Evolutionary conservation across 2,329 filamentous ascomycete species (phyloP), one percentile per base, ranked within the genome.

Genomic region (Paecilomyces fulvus): DNA sequence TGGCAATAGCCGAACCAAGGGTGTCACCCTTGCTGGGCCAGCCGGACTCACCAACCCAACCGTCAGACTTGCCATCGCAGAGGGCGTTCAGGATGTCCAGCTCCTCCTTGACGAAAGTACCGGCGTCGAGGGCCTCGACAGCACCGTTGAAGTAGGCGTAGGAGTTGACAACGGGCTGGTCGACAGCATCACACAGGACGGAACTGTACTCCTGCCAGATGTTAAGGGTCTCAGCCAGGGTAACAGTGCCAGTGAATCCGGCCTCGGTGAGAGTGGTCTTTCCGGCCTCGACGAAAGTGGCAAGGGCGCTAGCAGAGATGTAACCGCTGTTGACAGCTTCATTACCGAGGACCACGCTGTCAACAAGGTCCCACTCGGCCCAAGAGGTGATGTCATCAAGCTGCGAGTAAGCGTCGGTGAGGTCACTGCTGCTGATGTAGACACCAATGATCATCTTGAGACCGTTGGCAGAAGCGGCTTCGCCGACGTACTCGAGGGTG

Each of bases 91-190:
- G 85, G 62, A 89, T 79, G 51, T 83, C 77, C 62, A 96, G 83
- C 81, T 96, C 86, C 65, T 79, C 70, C 62, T 80, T 76, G 65
- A 92, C 88, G 73, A 96, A 96, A 54, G 77, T 71, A 70, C 92
- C 92, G 55, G 92, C 91, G 53, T 81, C 68, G 3, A 75, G 67
- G 59, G 91, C 82, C 23, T 75, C 69, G 61, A 86, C 92, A 55
- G 92, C 91, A 53, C 81, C 68, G 3, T 75, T 67, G 59, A 91
- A 82, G 25, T 75, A 69, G 62, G 86, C 81, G 57, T 81, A 77
- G 50, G 83, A 70, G 80, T 95, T 95, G 87, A 96, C 97, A 87
- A 88, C 96, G 64, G 92, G 86, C 79, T 97, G 92, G 67, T 95
- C 85, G 58, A 96, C 80, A 65, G 80, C 82, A 33, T 68, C 65